Evolutionary conservation across 495 filamentous ascomycete species (phyloP).

Genomic region (Penicillium odoratum): DNA sequence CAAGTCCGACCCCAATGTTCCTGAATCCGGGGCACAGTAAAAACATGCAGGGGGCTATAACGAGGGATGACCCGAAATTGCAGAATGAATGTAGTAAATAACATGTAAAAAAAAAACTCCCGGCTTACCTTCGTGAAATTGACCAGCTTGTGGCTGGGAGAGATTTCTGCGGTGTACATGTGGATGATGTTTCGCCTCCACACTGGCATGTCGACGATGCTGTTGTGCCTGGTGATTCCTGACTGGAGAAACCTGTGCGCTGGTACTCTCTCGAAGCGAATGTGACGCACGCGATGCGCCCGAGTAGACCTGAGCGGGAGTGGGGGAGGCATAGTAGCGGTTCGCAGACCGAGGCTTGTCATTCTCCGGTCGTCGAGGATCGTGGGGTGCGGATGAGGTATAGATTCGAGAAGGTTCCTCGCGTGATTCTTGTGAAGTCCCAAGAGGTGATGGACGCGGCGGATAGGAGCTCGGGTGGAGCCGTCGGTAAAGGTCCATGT

Average conservation of each 20-base stretch:
- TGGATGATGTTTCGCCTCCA: slow-evolving; percentile 23
- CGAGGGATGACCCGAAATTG: background rate
- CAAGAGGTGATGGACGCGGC: slow-evolving; percentile 28
- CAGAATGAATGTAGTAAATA: slow-evolving; percentile 3
- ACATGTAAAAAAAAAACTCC: slow-evolving; percentile 1
- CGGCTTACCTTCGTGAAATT: slow-evolving; percentile 35
- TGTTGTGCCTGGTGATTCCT: slow-evolving; percentile 17
- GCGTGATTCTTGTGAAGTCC: slow-evolving; percentile 27
- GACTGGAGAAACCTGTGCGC: slow-evolving; percentile 22
- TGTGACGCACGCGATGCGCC: slow-evolving; percentile 13
- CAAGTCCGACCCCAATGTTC: slow-evolving; percentile 26
- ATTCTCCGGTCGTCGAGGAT: slow-evolving; percentile 26
- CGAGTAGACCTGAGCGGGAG: slow-evolving; percentile 23
- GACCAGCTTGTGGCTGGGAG: slow-evolving; percentile 25
- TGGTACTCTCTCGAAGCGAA: slow-evolving; percentile 17
- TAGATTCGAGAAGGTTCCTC: slow-evolving; percentile 24
- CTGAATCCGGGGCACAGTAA: slow-evolving; percentile 23
- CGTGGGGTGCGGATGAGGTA: slow-evolving; percentile 20
- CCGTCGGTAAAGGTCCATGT: slow-evolving; percentile 23
- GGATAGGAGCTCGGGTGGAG: slow-evolving; percentile 22
- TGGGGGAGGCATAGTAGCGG: slow-evolving; percentile 25
- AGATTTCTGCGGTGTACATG: slow-evolving; percentile 27
- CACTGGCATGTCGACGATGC: slow-evolving; percentile 27
- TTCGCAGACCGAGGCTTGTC: slow-evolving; percentile 29
- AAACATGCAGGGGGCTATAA: background rate